phyloP scores from a whole-genome alignment of 495 filamentous ascomycete species.

The Aspergillus wentii region DNA sequence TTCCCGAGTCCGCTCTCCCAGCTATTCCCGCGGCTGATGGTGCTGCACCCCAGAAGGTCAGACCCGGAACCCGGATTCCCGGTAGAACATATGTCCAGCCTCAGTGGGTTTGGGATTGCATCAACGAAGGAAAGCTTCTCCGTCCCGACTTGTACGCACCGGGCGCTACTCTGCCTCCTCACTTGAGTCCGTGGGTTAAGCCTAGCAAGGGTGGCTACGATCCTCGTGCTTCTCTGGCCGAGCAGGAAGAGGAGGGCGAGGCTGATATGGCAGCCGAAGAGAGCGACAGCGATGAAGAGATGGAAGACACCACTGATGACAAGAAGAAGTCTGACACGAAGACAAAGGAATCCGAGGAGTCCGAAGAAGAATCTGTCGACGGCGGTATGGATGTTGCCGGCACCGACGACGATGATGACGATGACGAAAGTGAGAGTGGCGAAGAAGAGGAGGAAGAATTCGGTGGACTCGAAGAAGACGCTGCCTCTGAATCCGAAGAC shows the following conservation, averaged over 20 bases:
- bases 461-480: constrained; percentile 38
- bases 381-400: constrained; percentile 58
- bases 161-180: constrained; percentile 82
- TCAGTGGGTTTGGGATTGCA: constrained; percentile 96
- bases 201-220: constrained; percentile 79
- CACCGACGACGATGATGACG: constrained; percentile 36
- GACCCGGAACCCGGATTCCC: constrained; percentile 65
- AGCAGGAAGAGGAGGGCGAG: constrained; percentile 76
- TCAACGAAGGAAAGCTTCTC: constrained; percentile 85
- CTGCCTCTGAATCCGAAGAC: constrained; percentile 43
- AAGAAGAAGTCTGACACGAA: constrained; percentile 33
- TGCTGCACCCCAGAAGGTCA: constrained; percentile 37
- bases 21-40: constrained; percentile 53
- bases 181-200: constrained; percentile 96
- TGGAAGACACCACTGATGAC: constrained; percentile 29
- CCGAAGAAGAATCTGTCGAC: constrained; percentile 45
- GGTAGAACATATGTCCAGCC: constrained; percentile 91
- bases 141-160: constrained; percentile 85
- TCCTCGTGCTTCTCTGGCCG: constrained; percentile 71
- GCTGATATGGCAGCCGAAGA: constrained; percentile 66
- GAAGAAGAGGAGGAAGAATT: constrained; percentile 38
- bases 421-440: constrained; percentile 33
- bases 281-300: constrained; percentile 38
- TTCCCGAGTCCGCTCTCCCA: constrained; percentile 58
- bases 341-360: constrained; percentile 47